A percentile compares a stretch with the other conserved stretches of the same genome.
These are phyloP conservation scores for Thymus mandschuricus DNA, from an alignment of 257 asterid genomes.

Conservation along the genomic window DNA sequence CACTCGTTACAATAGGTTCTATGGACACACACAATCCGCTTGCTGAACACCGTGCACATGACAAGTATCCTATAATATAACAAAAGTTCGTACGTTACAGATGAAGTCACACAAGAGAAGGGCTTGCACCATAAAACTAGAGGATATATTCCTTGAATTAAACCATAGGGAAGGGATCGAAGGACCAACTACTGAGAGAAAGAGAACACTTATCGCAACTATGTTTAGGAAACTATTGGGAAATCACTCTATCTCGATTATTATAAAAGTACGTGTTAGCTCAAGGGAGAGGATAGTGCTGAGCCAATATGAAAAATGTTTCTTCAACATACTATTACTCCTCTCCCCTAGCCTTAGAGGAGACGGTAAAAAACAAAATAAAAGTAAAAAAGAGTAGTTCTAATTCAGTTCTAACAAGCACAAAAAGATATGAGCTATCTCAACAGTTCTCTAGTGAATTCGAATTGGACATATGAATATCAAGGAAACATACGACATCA, in stretches of 20 bases:
- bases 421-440: background rate
- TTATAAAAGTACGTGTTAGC: background rate
- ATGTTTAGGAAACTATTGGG: background rate
- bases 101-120: conserved; percentile 1
- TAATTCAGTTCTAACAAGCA: background rate
- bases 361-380: background rate
- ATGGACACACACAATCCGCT: conserved; percentile 74
- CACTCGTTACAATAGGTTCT: conserved; percentile 58
- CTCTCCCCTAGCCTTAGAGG: too few relatives aligned
- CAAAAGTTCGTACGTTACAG: background rate
- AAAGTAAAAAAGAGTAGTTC: background rate
- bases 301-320: background rate
- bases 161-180: background rate
- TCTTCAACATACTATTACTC: background rate
- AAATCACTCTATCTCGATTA: background rate
- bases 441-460: background rate
- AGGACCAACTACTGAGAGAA: background rate
- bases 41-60: conserved; percentile 87
- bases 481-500: background rate
- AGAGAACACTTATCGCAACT: background rate
- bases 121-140: background rate
- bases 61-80: conserved; percentile 70
- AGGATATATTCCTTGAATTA: background rate
- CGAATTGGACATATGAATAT: background rate
- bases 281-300: background rate